Evolutionary conservation across 495 filamentous ascomycete genomes (phyloP).

Genomic region (Diplogelasinospora grovesii): DNA sequence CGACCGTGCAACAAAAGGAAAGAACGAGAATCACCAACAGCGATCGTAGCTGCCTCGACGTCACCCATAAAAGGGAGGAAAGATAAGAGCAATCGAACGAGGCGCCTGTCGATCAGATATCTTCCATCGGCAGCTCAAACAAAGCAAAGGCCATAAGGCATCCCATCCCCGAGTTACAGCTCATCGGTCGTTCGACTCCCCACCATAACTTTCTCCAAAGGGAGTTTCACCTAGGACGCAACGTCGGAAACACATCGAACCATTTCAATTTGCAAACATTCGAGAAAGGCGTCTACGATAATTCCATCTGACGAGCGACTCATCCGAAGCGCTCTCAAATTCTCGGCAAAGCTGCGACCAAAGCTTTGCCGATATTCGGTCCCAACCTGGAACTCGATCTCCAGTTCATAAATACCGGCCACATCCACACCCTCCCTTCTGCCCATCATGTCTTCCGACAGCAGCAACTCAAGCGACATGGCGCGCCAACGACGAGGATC

Average conservation of each 20-base stretch:
- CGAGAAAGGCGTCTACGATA: constrained; percentile 7
- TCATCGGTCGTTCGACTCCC: background rate
- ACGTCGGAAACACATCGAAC: constrained; percentile 16
- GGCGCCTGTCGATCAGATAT: background rate
- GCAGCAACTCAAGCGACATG: constrained; percentile 27
- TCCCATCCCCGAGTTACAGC: background rate
- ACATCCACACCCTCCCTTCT: constrained; percentile 1
- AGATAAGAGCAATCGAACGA: too few species aligned
- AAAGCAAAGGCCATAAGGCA: background rate
- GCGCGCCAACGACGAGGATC: constrained; percentile 46
- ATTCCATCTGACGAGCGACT: constrained; percentile 1
- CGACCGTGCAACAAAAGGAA: constrained; percentile 3
- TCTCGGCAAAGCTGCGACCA: background rate
- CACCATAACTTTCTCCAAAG: constrained; percentile 6
- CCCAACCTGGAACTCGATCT: background rate
- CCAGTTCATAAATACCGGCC: constrained; percentile 7
- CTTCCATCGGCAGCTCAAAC: background rate
- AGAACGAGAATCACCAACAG: too few species aligned
- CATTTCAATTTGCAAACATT: constrained; percentile 22
- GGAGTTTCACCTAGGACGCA: constrained; percentile 18
- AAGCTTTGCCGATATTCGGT: background rate
- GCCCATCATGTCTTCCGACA: constrained; percentile 37
- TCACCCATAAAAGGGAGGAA: too few species aligned
- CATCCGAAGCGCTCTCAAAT: background rate
- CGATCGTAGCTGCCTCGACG: too few species aligned